phyloP scores from a whole-genome alignment of 768 basidiomycete genomes.

The Podaxis sp. region DNA sequence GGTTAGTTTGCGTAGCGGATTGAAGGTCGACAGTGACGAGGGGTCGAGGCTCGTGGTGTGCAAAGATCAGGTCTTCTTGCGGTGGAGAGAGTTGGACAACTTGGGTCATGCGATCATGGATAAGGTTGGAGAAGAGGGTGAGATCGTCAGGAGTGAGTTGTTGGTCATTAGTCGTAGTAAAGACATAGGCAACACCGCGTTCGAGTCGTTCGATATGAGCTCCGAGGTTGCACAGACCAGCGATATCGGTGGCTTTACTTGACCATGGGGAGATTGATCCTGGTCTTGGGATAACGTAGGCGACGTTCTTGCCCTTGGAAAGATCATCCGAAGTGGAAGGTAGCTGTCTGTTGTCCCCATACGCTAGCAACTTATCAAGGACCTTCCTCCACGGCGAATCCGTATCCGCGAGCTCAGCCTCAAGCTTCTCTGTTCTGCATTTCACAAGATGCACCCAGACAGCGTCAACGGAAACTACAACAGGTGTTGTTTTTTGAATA shows the following conservation, averaged over 20 bases:
- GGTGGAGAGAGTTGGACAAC: slow-evolving; percentile 61
- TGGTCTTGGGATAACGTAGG: slow-evolving; percentile 78
- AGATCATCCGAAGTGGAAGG: slow-evolving; percentile 39
- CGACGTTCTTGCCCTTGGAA: slow-evolving; percentile 41
- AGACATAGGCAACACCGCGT: slow-evolving; percentile 72
- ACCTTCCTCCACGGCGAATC: slow-evolving; percentile 47
- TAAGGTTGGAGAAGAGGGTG: slow-evolving; percentile 57
- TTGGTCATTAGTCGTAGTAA: slow-evolving; percentile 44
- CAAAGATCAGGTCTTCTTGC: slow-evolving; percentile 54
- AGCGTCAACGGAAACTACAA: slow-evolving; percentile 72
- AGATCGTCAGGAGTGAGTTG: slow-evolving; percentile 48
- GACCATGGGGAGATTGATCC: slow-evolving; percentile 99
- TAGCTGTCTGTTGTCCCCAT: slow-evolving; percentile 75
- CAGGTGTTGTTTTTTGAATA: slow-evolving; percentile 52
- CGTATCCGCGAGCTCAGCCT: slow-evolving; percentile 45
- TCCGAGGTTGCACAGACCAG: slow-evolving; percentile 80
- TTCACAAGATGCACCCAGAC: slow-evolving; percentile 87
- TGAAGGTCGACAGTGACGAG: slow-evolving; percentile 71
- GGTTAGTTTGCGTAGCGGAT: slow-evolving; percentile 31
- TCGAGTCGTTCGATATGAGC: slow-evolving; percentile 78
- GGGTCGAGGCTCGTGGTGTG: slow-evolving; percentile 61
- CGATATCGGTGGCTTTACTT: slow-evolving; percentile 97
- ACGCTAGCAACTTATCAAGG: slow-evolving; percentile 73
- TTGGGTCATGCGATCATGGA: slow-evolving; percentile 99
- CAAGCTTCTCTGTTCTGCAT: slow-evolving; percentile 43